Base-by-base conservation (phyloP, 345 rosid genomes). In the Acer campestre region DNA sequence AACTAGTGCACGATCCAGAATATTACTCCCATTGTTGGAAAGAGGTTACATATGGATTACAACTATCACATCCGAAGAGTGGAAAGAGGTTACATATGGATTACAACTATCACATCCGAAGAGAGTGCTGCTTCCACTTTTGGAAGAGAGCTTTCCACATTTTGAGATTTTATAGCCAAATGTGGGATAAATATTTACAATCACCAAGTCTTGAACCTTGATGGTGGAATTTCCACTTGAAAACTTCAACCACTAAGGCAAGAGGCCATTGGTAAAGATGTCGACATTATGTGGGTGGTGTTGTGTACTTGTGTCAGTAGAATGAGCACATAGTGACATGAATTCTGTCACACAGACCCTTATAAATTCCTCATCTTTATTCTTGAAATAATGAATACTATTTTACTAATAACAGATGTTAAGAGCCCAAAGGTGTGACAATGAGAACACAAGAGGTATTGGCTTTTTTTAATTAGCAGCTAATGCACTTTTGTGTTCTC, bases 401-500 rank as follows among this genome's bases (percentile, higher is more conserved):
- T 3, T 42, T 3, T 42, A 7, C 20, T 16, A 10, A 10, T 16
- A 29, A 22, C 75, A 49, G 75, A 70, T 25, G 74, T 61, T 62
- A 55, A 55, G 18, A 69, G 35, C 74, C 81, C 76, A 48, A 13
- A 79, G 80, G 82, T n/a, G 83, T 79, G 83, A 14, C 70, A 38
- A 55, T 79, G 78, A 74, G 80, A 83, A 73, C 80, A 79, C 83
- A 73, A 22, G 65, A 18, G 78, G 61, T 7, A n/a, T 77, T 69
- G 68, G 16, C 65, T 6, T 67, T 67, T 10, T 42, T 35, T 35
- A 35, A 51, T 49, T 66, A 14, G 49, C 49, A 25, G 49, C 56
- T 14, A 53, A 63, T 56, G 66, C 73, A 72, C 68, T 4, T 4
- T 10, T 74, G 83, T 83, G 85, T 83, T 83, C 83, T 83, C 85